A percentile compares a stretch with the other conserved stretches of the same genome.
Conservation (phyloP, 768 basidiomycete species). For the Chalciporus piperatus region DNA sequence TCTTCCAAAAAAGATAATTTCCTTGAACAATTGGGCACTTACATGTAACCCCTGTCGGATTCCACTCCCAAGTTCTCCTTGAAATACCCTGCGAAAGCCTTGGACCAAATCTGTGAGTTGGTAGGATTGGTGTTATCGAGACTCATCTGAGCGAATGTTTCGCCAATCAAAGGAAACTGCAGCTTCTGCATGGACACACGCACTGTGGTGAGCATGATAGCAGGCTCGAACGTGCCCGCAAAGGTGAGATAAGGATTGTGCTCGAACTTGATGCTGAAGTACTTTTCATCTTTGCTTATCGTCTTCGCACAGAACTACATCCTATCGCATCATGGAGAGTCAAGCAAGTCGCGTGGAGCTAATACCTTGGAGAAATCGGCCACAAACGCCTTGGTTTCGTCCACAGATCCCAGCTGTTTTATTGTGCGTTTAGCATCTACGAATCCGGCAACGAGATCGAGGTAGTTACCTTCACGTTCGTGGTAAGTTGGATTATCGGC, state of each 20-base stretch:
- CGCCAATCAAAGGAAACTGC: not conserved
- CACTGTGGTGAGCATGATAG: conserved; percentile 49
- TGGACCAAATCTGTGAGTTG: conserved; percentile 52
- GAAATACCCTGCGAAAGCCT: conserved; percentile 53
- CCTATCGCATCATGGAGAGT: not conserved
- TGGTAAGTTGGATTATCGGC: conserved; percentile 39
- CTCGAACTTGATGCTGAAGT: conserved; percentile 52
- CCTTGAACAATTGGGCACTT: not conserved
- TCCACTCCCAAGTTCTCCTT: conserved; percentile 48
- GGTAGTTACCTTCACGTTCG: conserved; percentile 34
- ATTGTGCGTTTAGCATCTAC: not conserved
- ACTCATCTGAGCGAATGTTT: conserved; percentile 41
- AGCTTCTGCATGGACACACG: conserved; percentile 38
- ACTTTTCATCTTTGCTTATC: conserved; percentile 52
- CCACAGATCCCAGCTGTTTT: conserved; percentile 16
- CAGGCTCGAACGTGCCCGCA: conserved; percentile 62
- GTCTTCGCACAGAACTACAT: conserved; percentile 50
- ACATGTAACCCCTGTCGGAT: conserved; percentile 63
- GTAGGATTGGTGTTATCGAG: conserved; percentile 51
- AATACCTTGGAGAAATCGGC: conserved; percentile 58
- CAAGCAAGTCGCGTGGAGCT: not conserved
- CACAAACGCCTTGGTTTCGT: conserved; percentile 34
- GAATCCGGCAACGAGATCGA: not conserved
- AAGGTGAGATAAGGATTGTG: conserved; percentile 63
- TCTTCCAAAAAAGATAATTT: not conserved